Conservation (phyloP, 2,329 filamentous ascomycete genomes). For the Phialophora verrucosa region DNA sequence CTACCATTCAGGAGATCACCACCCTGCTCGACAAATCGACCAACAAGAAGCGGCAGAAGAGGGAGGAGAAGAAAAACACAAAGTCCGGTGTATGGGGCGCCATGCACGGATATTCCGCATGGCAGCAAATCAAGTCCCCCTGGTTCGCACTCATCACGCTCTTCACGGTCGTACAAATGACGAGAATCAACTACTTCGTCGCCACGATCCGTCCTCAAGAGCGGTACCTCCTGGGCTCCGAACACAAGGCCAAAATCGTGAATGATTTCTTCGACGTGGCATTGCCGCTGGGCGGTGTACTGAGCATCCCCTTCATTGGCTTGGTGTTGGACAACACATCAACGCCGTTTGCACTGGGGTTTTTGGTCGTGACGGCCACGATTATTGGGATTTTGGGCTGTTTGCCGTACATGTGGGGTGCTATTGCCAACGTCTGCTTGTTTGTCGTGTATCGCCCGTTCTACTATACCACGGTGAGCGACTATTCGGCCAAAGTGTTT, state of each 20-base stretch:
- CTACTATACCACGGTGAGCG: slow-evolving; percentile 50
- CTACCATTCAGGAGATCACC: slow-evolving; percentile 72
- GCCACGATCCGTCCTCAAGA: slow-evolving; percentile 86
- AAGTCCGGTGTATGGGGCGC: slow-evolving; percentile 84
- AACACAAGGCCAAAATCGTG: slow-evolving; percentile 66
- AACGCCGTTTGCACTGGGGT: slow-evolving; percentile 71
- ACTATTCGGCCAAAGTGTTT: slow-evolving; percentile 90
- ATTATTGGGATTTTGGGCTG: slow-evolving; percentile 77
- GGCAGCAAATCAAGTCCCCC: slow-evolving; percentile 74
- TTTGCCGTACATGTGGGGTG: slow-evolving; percentile 70
- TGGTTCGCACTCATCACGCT: slow-evolving; percentile 86
- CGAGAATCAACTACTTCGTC: slow-evolving; percentile 89
- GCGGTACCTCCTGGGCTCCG: slow-evolving; percentile 71
- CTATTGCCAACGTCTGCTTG: slow-evolving; percentile 74
- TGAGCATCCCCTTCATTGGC: slow-evolving; percentile 88
- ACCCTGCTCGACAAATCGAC: slow-evolving; percentile 71
- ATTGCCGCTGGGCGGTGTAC: slow-evolving; percentile 78
- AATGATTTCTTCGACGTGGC: slow-evolving; percentile 89
- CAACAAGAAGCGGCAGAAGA: slow-evolving; percentile 63
- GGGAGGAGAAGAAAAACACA: slow-evolving; percentile 70
- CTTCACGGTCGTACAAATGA: slow-evolving; percentile 79
- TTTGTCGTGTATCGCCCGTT: slow-evolving; percentile 57
- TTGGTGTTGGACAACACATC: slow-evolving; percentile 75
- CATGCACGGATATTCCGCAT: slow-evolving; percentile 73
- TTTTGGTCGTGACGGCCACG: slow-evolving; percentile 74